Conservation (phyloP, 352 stramenopile genomes). For the Plasmopara halstedii region DNA sequence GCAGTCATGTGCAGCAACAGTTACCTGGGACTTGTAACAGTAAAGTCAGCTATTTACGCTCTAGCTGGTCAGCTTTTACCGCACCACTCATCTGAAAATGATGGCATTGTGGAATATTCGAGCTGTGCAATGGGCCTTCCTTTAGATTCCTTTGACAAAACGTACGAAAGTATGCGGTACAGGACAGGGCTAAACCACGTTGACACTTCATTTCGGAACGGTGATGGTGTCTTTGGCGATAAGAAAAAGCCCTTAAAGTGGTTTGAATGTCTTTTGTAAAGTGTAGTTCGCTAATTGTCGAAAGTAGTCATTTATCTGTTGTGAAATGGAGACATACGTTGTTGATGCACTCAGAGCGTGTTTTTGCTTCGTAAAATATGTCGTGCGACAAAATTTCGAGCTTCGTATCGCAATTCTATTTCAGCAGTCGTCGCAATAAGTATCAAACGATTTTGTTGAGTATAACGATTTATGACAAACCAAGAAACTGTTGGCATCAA, state of each 20-base stretch:
- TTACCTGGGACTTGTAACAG: conserved; percentile 22
- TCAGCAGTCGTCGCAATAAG: no score
- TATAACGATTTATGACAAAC: no score
- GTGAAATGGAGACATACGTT: no score
- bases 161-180: conserved; percentile 38
- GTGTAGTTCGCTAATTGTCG: no score
- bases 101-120: conserved; percentile 41
- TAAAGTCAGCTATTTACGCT: conserved; percentile 22
- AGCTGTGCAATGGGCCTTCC: conserved; percentile 35
- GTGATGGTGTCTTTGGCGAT: conserved; percentile 40
- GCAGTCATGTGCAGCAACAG: conserved; percentile 32
- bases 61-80: conserved; percentile 23
- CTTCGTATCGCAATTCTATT: no score
- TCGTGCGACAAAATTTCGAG: no score
- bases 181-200: conserved; percentile 44
- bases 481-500: no score
- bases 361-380: no score
- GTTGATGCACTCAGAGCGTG: no score
- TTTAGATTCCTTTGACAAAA: conserved; percentile 19
- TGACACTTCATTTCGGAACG: conserved; percentile 49
- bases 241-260: conserved; percentile 57
- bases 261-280: conserved; percentile 48
- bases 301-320: no score
- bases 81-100: conserved; percentile 28
- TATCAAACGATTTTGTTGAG: no score